Percentiles rank a stretch among this genome's conserved stretches.
Evolutionary conservation across 441 rosid species (phyloP).

Genomic region (Gossypium aridum): DNA sequence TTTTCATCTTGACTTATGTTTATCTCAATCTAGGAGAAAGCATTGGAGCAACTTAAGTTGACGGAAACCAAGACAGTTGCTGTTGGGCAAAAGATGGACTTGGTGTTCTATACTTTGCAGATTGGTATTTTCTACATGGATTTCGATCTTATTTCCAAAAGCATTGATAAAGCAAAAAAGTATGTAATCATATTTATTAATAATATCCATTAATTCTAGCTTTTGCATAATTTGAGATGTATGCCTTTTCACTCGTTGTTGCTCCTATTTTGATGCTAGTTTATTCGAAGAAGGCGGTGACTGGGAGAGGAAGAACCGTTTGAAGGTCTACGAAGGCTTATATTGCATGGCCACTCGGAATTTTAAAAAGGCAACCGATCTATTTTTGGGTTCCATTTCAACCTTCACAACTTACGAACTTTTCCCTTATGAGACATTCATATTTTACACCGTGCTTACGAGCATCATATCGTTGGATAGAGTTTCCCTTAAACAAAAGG

Average conservation of each 20-base stretch:
- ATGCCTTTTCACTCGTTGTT: conserved; percentile 9
- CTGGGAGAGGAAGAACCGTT: conserved; percentile 97
- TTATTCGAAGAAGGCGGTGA: conserved; percentile 99
- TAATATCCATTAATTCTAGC: background rate
- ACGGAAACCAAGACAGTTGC: conserved; percentile 98
- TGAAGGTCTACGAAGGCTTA: conserved; percentile 97
- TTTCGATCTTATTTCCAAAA: conserved; percentile 85
- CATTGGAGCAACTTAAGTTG: conserved; percentile 85
- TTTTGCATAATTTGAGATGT: background rate
- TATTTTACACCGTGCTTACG: conserved; percentile 91
- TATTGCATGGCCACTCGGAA: conserved; percentile 88
- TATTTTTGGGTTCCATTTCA: conserved; percentile 94
- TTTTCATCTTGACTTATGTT: conserved; percentile 6
- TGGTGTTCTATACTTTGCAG: conserved; percentile 86
- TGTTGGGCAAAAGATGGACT: conserved; percentile 96
- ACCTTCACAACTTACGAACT: conserved; percentile 99
- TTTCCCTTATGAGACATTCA: conserved; percentile 90
- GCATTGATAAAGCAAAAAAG: conserved; percentile 96
- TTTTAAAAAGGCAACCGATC: conserved; percentile 79
- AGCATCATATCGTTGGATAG: conserved; percentile 95
- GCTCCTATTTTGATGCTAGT: conserved; percentile 31
- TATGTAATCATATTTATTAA: conserved; percentile 23
- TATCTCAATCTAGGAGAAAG: conserved; percentile 58
- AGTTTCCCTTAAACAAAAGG: conserved; percentile 97
- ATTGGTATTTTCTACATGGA: conserved; percentile 93